These are phyloP conservation scores for Lophiostoma macrostomum DNA, from an alignment of 495 filamentous ascomycete species.

Conservation along the genomic window DNA sequence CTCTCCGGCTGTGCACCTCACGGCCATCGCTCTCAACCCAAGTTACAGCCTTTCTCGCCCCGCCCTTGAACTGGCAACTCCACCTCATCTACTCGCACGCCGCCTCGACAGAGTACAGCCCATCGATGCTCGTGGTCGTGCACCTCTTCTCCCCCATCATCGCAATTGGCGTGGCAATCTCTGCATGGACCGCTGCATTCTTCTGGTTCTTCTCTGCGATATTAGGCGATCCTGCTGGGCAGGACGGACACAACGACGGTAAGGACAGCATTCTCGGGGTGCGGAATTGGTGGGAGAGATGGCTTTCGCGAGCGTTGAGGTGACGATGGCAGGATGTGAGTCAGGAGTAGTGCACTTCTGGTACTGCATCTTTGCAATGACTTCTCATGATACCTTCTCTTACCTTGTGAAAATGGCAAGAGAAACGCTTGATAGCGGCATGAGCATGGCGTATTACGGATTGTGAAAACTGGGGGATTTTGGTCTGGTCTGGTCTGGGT, in stretches of 20 bases:
- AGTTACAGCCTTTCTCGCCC: slow-evolving; percentile 37
- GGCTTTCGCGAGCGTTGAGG: slow-evolving; percentile 41
- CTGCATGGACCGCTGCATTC: slow-evolving; percentile 58
- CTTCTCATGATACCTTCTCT: too few relatives aligned
- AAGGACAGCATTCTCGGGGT: slow-evolving; percentile 59
- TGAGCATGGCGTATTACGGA: slow-evolving; percentile 8
- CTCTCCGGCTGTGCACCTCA: slow-evolving; percentile 36
- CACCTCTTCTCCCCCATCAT: slow-evolving; percentile 55
- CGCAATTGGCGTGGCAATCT: slow-evolving; percentile 52
- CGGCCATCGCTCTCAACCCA: slow-evolving; percentile 35
- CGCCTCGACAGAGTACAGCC: slow-evolving; percentile 34
- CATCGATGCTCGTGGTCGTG: slow-evolving; percentile 47
- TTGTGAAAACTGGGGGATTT: too few relatives aligned
- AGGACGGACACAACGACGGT: slow-evolving; percentile 60
- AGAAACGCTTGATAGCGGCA: not conserved
- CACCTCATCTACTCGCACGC: slow-evolving; percentile 40
- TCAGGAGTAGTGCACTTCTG: too few relatives aligned
- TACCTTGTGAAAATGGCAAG: not conserved
- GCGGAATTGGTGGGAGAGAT: slow-evolving; percentile 60
- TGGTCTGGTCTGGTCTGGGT: not conserved
- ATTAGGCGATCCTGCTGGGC: slow-evolving; percentile 62
- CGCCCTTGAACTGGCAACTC: slow-evolving; percentile 40
- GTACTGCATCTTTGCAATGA: too few relatives aligned
- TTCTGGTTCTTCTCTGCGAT: slow-evolving; percentile 65
- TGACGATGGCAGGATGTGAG: not conserved